Evolutionary conservation across 2,329 filamentous ascomycete genomes (phyloP).

Genomic region (Sclerotinia sclerotiorum): DNA sequence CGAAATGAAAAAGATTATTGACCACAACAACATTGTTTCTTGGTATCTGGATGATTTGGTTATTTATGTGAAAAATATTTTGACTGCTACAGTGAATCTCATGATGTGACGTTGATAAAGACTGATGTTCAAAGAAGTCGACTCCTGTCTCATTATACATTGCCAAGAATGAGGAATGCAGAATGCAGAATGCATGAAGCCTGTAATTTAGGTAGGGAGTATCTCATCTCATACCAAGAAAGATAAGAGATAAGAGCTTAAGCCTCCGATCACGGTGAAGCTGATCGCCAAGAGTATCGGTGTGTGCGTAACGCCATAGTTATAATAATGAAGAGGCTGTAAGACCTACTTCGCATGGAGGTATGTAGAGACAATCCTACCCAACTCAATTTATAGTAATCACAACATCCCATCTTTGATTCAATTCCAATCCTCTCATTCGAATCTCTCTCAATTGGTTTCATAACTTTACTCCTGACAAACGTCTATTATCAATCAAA

Average conservation of each 20-base stretch:
- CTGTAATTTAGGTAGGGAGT: too few species aligned
- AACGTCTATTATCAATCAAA: neutral
- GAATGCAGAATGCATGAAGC: neutral
- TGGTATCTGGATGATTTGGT: neutral
- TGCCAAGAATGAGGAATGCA: neutral
- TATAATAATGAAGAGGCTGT: constrained; percentile 4
- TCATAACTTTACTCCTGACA: too few species aligned
- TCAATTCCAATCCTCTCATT: neutral
- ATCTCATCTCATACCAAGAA: too few species aligned
- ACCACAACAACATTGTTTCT: neutral
- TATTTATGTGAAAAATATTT: neutral
- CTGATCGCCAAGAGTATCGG: constrained; percentile 3
- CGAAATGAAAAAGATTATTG: constrained; percentile 15
- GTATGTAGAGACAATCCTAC: too few species aligned
- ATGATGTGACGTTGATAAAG: neutral
- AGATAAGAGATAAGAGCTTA: neutral
- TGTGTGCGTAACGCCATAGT: neutral
- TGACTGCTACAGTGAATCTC: neutral
- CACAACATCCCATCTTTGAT: constrained; percentile 1
- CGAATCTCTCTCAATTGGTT: neutral
- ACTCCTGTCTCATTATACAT: neutral
- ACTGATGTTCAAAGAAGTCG: neutral
- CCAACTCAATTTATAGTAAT: neutral
- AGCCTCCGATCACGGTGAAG: neutral
- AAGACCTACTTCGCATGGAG: too few species aligned